Evolutionary conservation across 305 asterid species (phyloP).

Genomic region (Fraxinus baroniana): DNA sequence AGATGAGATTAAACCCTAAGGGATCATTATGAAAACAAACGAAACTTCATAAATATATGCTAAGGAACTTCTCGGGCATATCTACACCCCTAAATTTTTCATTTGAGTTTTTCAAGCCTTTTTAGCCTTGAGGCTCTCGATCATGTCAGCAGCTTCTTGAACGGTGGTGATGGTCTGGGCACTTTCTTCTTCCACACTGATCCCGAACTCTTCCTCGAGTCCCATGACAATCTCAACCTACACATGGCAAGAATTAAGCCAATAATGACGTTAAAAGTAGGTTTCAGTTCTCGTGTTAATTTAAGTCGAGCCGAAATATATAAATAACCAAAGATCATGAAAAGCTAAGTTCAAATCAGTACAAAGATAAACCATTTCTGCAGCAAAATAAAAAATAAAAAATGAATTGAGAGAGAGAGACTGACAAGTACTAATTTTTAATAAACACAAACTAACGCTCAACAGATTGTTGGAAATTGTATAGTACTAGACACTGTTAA

Average conservation of each 20-base stretch:
- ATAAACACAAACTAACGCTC: neutral
- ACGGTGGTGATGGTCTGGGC: conserved; percentile 47
- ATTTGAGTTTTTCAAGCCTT: conserved; percentile 8
- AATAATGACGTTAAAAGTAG: neutral
- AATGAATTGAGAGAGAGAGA: neutral
- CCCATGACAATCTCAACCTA: conserved; percentile 52
- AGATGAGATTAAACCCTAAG: neutral
- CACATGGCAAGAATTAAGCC: neutral
- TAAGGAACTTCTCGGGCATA: conserved; percentile 7
- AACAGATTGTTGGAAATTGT: neutral
- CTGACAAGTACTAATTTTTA: neutral
- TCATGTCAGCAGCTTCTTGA: conserved; percentile 41
- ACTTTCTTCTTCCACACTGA: conserved; percentile 65
- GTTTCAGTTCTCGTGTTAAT: neutral
- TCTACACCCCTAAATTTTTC: neutral
- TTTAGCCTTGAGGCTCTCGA: conserved; percentile 35
- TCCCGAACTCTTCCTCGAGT: conserved; percentile 57
- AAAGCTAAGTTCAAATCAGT: neutral
- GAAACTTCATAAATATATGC: neutral
- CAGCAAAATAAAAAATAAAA: neutral
- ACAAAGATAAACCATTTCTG: neutral
- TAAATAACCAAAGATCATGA: neutral
- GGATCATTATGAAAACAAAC: neutral
- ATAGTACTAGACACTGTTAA: neutral
- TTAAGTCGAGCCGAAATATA: neutral